Base-by-base conservation (phyloP, 208 protist genomes). In the Wallacemonas sp. region DNA sequence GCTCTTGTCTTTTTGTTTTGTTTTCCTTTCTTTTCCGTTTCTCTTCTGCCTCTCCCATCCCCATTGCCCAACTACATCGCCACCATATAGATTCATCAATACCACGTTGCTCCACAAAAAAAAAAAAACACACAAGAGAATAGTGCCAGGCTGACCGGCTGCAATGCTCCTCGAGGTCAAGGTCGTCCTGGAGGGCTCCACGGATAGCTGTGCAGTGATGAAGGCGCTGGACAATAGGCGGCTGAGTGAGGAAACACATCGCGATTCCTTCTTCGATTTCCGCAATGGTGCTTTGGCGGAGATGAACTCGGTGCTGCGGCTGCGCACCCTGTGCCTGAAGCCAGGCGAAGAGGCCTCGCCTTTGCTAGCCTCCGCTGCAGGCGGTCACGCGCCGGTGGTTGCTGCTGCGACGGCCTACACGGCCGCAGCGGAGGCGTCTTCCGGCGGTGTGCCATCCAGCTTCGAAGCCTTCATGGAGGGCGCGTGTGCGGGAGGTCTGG, bases 221-320 rank as follows among this genome's bases (percentile, higher is more conserved):
- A 45, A 71, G 12, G 62, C 65, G 2, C 68, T 88, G 2, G 58
- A 62, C 1, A 59, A 62, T 3, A 62, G 62, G 22, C 75, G 71
- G 39, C 1, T 85, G 17, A 51, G 60, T 28, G 80, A 87, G 36
- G 72, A 87, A 51, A 75, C 58, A 45, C 85, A 91, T 61, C 75
- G 54, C 31, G 85, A 91, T 64, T 81, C 78, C 41, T 94, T 91
- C 59, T 94, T 91, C 62, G 88, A 94, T 62, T 90, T 83, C 39
- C 54, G 66, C 12, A 75, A 65, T 27, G 38, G 53, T 11, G 62
- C 70, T 0, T 54, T 94, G 4, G 67, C 68, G 49, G 64, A 75
- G 41, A 42, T 62, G 11, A 68, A 62, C 39, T 73, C 70, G 12
- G 70, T 89, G 14, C 75, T 91, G 39, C 82, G 88, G 24, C 65